Base-by-base conservation (phyloP, 768 basidiomycete species). In the Pholiota molesta region DNA sequence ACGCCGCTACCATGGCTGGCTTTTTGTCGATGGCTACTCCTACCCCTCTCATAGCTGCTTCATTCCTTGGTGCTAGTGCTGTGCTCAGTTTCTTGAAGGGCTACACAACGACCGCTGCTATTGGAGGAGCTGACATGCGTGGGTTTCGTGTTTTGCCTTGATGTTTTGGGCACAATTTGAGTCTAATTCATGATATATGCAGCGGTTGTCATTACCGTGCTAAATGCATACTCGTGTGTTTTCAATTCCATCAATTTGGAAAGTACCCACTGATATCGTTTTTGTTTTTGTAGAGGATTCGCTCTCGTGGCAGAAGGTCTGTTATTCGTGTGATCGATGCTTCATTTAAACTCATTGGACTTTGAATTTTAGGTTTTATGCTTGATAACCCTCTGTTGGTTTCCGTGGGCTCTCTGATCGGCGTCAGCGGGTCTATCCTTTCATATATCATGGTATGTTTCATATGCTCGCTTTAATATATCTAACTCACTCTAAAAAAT, bases 51-150 rank as follows among this genome's bases (percentile, higher is more conserved):
- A 75, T 92, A 59, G 94, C 92, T 17, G 94, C 93, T 2, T 86
- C 86, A 5, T 95, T 89, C 75, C 79, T 95, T 1, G 84, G 88
- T 44, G 83, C 83, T 17, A 94, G 91, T 66, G 79, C 94, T 1
- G 63, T 86, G 2, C 78, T 95, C 56, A 94, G 91, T 69, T 95
- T 95, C 74, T 81, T 91, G 63, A 92, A 93, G 71, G 94, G 94
- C 5, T 91, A 82, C 73, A 95, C 94, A 0, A 92, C 91, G 2
- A 94, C 93, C 9, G 90, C 94, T 13, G 91, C 94, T n/a, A 92
- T 95, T 64, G 94, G 94, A 55, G 94, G 94, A 11, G 94, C 94
- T 28, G 94, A 95, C 70, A 95, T 95, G 94, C 94, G 92, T 94
- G 68, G 59, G 91, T 81, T 39, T 62, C 51, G 21, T 59, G 62